Conservation (phyloP, 345 rosid genomes). For the Syzygium oleosum region DNA sequence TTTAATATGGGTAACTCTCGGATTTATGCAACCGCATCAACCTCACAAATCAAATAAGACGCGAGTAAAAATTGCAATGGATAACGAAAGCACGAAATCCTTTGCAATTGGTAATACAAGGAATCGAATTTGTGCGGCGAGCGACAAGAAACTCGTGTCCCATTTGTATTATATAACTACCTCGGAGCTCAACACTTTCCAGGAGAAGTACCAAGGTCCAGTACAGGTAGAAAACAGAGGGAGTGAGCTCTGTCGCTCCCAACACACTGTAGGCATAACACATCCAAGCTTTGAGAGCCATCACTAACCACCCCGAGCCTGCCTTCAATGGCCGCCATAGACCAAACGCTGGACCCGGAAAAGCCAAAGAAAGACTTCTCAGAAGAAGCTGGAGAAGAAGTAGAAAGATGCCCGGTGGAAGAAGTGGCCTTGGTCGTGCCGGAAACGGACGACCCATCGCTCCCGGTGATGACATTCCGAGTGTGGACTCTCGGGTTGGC, state of each 20-base stretch:
- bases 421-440: conserved; percentile 89
- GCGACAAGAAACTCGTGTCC: background rate
- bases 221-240: background rate
- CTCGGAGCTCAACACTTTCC: background rate
- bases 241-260: background rate
- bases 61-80: rapidly evolving
- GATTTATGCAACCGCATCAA: background rate
- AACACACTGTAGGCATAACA: background rate
- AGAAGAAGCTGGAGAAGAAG: conserved; percentile 11
- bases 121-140: background rate
- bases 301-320: too few relatives aligned
- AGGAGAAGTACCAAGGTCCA: background rate
- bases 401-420: conserved; percentile 57
- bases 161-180: background rate
- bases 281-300: background rate
- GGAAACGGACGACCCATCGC: conserved; percentile 77
- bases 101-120: background rate
- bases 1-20: background rate
- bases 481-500: conserved; percentile 76
- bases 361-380: background rate
- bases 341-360: background rate
- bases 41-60: background rate
- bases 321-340: background rate
- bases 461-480: conserved; percentile 87
- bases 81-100: background rate